phyloP scores from a whole-genome alignment of 2,329 filamentous ascomycete genomes.

The Trichoderma brevicompactum region DNA sequence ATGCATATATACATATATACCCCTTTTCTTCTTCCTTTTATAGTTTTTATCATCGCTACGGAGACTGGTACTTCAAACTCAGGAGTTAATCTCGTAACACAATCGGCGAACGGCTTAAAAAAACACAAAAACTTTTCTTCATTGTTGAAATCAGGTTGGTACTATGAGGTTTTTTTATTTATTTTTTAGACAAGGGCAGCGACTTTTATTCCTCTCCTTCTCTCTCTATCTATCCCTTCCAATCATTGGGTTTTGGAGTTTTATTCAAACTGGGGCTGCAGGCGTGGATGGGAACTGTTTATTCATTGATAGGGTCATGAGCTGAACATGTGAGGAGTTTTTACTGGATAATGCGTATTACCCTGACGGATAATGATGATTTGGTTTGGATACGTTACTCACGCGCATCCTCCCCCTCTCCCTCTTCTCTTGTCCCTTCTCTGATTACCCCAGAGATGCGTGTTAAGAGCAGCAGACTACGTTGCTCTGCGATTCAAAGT shows the following conservation, averaged over 20 bases:
- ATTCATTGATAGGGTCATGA: not conserved
- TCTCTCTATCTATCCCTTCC: not conserved
- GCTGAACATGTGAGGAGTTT: not conserved
- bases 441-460: not conserved
- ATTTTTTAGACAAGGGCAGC: conserved; percentile 13
- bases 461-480: not conserved
- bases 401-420: not conserved
- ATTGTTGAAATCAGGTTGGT: not conserved
- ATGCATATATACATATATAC: not conserved
- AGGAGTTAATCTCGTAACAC: not conserved
- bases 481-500: not conserved
- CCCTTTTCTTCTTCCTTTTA: not conserved
- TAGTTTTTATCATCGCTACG: not conserved
- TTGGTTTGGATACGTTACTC: not conserved
- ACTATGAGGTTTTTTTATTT: too few relatives aligned
- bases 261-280: not conserved
- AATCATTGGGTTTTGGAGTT: not conserved
- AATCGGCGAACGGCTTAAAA: conserved; percentile 1
- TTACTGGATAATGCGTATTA: not conserved
- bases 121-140: not conserved
- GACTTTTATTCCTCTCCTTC: not conserved
- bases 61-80: not conserved
- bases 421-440: not conserved
- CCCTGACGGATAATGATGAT: not conserved
- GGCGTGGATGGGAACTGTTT: not conserved